Conservation (phyloP, 2,329 filamentous ascomycete genomes). For the Leptographium wingfieldii region DNA sequence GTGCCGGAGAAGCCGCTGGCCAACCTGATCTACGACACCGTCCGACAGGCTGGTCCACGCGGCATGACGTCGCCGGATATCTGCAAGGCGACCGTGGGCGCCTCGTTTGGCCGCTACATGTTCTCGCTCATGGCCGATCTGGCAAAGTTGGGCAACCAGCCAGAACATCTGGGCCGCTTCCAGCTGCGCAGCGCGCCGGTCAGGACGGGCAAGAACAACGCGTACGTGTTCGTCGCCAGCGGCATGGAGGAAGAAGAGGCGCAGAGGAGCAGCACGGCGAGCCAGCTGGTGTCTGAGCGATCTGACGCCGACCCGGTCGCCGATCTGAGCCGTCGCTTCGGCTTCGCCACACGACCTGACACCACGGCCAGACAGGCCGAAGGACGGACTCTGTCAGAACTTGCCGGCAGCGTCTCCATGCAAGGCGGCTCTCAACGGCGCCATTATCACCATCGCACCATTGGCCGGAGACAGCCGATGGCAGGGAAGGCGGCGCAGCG, state of each 20-base stretch:
- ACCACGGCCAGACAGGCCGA: not conserved
- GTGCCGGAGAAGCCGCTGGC: constrained; percentile 22
- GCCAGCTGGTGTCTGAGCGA: too few species aligned
- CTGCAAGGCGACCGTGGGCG: constrained; percentile 22
- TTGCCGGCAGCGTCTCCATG: constrained; percentile 6
- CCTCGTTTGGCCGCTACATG: constrained; percentile 23
- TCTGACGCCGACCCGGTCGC: not conserved
- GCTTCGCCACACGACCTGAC: constrained; percentile 4
- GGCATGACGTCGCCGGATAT: constrained; percentile 25
- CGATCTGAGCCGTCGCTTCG: not conserved
- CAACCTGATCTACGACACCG: constrained; percentile 22
- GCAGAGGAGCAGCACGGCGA: not conserved
- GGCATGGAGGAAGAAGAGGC: too few species aligned
- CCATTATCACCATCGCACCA: not conserved
- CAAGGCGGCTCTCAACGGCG: not conserved
- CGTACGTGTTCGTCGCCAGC: constrained; percentile 26
- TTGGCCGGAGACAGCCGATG: not conserved
- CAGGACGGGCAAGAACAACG: constrained; percentile 27
- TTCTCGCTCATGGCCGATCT: constrained; percentile 19
- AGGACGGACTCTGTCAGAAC: constrained; percentile 11
- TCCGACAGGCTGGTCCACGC: constrained; percentile 18
- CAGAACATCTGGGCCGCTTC: constrained; percentile 25
- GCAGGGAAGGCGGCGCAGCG: too few species aligned
- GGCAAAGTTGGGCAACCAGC: constrained; percentile 24
- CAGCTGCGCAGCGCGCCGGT: constrained; percentile 24